Conservation (phyloP, 2,329 filamentous ascomycete genomes). For the Colletotrichum limetticola region DNA sequence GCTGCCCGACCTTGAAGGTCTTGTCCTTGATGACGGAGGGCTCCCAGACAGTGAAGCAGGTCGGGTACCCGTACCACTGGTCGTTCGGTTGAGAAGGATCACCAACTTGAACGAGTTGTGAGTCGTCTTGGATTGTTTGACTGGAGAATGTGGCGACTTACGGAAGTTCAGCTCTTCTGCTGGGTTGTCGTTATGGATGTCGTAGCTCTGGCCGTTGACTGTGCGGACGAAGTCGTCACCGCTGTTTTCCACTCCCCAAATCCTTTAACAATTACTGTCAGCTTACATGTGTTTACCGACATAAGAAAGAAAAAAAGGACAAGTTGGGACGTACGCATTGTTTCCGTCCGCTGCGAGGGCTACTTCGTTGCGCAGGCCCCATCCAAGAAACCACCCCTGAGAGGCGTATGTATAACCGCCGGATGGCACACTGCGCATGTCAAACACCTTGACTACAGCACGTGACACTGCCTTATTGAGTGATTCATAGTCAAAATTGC, state of each 20-base stretch:
- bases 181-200: constrained; percentile 70
- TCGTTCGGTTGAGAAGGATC: constrained; percentile 42
- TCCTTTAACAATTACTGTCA: constrained; percentile 30
- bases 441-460: constrained; percentile 55
- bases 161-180: constrained; percentile 75
- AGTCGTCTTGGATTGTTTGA: neutral
- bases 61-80: constrained; percentile 67
- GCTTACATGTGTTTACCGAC: neutral
- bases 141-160: constrained; percentile 31
- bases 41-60: constrained; percentile 68
- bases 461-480: constrained; percentile 46
- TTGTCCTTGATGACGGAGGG: constrained; percentile 47
- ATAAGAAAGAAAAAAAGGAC: too few relatives aligned
- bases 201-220: constrained; percentile 54
- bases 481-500: constrained; percentile 50
- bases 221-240: constrained; percentile 64
- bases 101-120: constrained; percentile 38
- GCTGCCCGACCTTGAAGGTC: constrained; percentile 44
- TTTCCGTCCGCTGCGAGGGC: constrained; percentile 64
- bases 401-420: constrained; percentile 51
- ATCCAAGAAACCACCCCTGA: constrained; percentile 51
- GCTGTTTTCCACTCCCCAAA: constrained; percentile 63
- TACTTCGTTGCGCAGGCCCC: constrained; percentile 69
- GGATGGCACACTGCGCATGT: constrained; percentile 47
- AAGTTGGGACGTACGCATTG: constrained; percentile 35